A percentile compares a stretch with the other conserved stretches of the same genome.
These are phyloP conservation scores for Alternaria triticimaculans DNA, from an alignment of 2,329 filamentous ascomycete genomes.

Conservation along the genomic window DNA sequence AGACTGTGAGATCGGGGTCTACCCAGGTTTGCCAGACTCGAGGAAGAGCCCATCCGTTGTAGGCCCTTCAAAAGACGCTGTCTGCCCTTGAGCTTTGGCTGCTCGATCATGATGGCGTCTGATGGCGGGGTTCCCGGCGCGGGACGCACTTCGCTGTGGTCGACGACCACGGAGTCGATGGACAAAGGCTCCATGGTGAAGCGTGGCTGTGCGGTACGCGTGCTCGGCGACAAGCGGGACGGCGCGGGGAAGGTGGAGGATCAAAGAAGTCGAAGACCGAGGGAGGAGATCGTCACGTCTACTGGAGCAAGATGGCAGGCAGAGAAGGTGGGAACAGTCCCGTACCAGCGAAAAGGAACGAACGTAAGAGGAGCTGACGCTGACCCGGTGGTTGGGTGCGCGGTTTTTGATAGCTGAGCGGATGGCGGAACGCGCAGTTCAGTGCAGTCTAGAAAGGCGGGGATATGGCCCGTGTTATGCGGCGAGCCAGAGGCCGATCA, in stretches of 20 bases:
- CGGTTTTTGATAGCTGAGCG: conserved; percentile 29
- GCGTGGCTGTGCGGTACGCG: conserved; percentile 7
- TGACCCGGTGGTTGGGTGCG: conserved; percentile 33
- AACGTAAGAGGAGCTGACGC: conserved; percentile 13
- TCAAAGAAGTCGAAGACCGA: conserved; percentile 1
- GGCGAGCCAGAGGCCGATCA: conserved; percentile 8
- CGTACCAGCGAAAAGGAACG: conserved; percentile 7
- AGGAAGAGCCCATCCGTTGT: conserved; percentile 82
- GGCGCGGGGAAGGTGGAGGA: conserved; percentile 17
- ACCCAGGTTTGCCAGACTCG: conserved; percentile 70
- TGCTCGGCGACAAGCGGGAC: conserved; percentile 8
- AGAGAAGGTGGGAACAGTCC: conserved; percentile 1
- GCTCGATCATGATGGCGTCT: conserved; percentile 39
- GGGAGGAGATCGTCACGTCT: background rate
- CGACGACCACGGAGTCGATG: conserved; percentile 47
- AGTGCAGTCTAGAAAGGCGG: conserved; percentile 28
- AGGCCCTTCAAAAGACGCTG: conserved; percentile 75
- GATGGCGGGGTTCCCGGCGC: conserved; percentile 24
- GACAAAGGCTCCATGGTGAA: conserved; percentile 46
- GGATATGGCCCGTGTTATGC: conserved; percentile 25
- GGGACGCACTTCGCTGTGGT: conserved; percentile 31
- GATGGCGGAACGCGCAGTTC: conserved; percentile 9
- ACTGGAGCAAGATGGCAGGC: conserved; percentile 12
- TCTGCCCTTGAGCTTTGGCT: conserved; percentile 69
- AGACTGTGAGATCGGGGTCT: conserved; percentile 72